Percentiles rank a stretch among this genome's conserved stretches.
These are phyloP conservation scores for Pascua guehoae DNA, from an alignment of 1,284 basidiomycete species.

Conservation along the genomic window DNA sequence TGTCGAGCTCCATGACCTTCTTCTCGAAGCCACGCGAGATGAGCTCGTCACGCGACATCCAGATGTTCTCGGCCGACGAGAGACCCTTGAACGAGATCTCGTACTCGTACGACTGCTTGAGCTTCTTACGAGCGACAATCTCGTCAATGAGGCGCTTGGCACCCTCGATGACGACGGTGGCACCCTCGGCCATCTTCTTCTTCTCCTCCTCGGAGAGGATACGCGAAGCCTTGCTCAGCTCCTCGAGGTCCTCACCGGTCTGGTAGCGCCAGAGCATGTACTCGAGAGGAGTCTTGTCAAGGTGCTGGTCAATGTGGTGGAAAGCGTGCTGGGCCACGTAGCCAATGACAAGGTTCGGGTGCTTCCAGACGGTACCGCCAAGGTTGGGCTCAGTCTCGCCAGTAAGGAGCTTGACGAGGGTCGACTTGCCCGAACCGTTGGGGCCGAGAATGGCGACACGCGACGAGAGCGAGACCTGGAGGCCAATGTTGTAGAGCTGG, in stretches of 20 bases:
- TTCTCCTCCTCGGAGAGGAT: conserved; percentile 82
- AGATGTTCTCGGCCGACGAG: conserved; percentile 92
- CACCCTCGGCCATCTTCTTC: conserved; percentile 96
- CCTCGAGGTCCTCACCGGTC: conserved; percentile 96
- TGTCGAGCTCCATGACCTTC: conserved; percentile 96
- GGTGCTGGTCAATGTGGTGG: conserved; percentile 97
- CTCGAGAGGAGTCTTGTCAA: conserved; percentile 96
- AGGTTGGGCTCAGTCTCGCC: conserved; percentile 96
- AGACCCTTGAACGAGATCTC: conserved; percentile 91
- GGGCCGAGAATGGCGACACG: conserved; percentile 95
- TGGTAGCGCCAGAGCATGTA: conserved; percentile 99
- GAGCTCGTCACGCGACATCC: conserved; percentile 93
- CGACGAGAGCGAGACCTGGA: conserved; percentile 94
- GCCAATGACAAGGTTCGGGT: conserved; percentile 97
- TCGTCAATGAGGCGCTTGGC: conserved; percentile 94
- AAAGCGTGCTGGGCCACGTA: conserved; percentile 98
- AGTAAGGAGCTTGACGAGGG: conserved; percentile 96
- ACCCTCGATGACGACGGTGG: conserved; percentile 79
- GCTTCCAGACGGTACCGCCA: conserved; percentile 97
- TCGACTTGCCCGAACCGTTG: conserved; percentile 97
- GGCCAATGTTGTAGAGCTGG: conserved; percentile 89
- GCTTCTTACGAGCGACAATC: conserved; percentile 87
- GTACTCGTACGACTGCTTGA: conserved; percentile 99
- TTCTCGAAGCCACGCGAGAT: conserved; percentile 98
- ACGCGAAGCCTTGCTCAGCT: conserved; percentile 86